These are phyloP conservation scores for Trichoderma sp. DNA, from an alignment of 2,329 filamentous ascomycete genomes.

Conservation along the genomic window DNA sequence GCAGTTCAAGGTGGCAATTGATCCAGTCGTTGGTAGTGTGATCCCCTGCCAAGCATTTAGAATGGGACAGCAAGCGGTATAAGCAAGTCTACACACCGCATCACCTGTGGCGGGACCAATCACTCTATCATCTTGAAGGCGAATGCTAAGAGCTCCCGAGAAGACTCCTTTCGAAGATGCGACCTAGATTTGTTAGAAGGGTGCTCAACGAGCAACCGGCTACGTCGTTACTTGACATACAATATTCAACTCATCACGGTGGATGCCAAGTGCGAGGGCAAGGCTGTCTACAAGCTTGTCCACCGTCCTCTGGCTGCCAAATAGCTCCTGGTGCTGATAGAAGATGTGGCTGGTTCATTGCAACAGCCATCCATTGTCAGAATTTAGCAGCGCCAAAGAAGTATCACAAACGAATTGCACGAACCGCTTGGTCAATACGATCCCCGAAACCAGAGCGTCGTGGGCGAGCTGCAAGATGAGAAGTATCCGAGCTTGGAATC, in stretches of 20 bases:
- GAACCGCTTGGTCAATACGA: constrained; percentile 63
- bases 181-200: constrained; percentile 49
- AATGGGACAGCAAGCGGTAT: neutral
- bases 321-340: constrained; percentile 74
- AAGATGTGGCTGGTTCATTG: constrained; percentile 66
- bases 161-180: constrained; percentile 74
- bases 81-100: constrained; percentile 30
- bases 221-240: constrained; percentile 47
- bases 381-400: too few relatives aligned
- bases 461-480: constrained; percentile 62
- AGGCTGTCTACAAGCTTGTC: constrained; percentile 74
- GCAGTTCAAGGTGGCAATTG: constrained; percentile 54
- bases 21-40: constrained; percentile 58
- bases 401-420: constrained; percentile 18
- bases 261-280: constrained; percentile 66
- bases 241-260: constrained; percentile 68
- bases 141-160: constrained; percentile 57
- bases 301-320: constrained; percentile 67
- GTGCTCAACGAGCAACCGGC: neutral
- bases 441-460: constrained; percentile 57
- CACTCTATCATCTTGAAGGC: constrained; percentile 46
- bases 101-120: constrained; percentile 38
- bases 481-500: constrained; percentile 53
- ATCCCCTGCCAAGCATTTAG: constrained; percentile 50
- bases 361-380: neutral